Evolutionary conservation across 176 grass and related monocot species (phyloP), one percentile per base, ranked within the genome.

Genomic region (Bonia amplexicaulis): DNA sequence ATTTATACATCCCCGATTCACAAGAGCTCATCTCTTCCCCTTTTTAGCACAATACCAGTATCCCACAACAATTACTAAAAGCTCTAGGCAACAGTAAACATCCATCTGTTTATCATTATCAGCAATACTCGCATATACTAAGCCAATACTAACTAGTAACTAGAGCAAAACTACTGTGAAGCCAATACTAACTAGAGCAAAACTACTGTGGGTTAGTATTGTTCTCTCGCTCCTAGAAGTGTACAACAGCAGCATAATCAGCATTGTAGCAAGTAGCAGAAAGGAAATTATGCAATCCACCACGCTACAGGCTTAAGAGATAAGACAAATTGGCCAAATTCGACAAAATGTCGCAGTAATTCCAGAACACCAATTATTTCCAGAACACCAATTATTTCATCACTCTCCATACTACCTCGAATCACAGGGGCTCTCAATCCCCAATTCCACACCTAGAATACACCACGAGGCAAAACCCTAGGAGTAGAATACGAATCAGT

Each of bases 401-500:
- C 39, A 1, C 16, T 49, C 49, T 6, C 54, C 22, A 5, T 66
- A 60, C 68, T n/a, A 22, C 69, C 85, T 79, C 67, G 48, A 74
- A 46, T 22, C 17, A 40, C 49, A 19, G 57, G n/a, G 2, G 1
- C 29, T 51, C 6, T 8, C 9, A 73, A 48, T 44, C 84, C 66
- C 67, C 68, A 90, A 90, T 80, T 87, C 51, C 2, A 41, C 78
- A 13, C 31, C 10, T 15, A 20, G 11, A 39, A 66, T 44, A 31
- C 39, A 27, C 14, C 48, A 29, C 31, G 73, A 11, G 41, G 13
- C 80, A 78, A 76, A 79, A 78, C 68, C 74, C 84, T 87, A 87
- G 74, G 3, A 39, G 71, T 40, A 31, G 23, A 15, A 1, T 59
- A 17, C 59, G 52, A 61, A 79, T 68, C 74, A 17, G 0, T 40